phyloP scores from a whole-genome alignment of 2,329 filamentous ascomycete species.

The Cylindrodendrum hubeiense region DNA sequence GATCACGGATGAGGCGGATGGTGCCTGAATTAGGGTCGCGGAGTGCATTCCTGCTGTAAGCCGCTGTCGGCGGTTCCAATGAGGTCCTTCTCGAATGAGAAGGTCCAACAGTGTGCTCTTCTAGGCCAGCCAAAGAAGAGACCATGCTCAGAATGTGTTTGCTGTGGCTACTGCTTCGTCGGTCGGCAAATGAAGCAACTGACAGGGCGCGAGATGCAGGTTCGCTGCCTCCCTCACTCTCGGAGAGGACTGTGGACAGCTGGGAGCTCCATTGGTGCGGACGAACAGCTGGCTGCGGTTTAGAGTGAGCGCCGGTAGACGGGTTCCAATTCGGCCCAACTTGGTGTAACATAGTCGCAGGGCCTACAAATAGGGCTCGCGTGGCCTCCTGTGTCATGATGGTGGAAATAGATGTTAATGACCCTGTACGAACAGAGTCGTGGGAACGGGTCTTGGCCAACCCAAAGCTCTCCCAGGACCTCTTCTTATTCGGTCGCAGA shows the following conservation, averaged over 20 bases:
- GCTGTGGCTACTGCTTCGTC: slow-evolving; percentile 64
- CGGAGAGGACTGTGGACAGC: slow-evolving; percentile 73
- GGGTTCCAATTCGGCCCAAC: slow-evolving; percentile 39
- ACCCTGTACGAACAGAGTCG: slow-evolving; percentile 66
- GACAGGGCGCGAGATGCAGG: slow-evolving; percentile 63
- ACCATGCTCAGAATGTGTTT: slow-evolving; percentile 69
- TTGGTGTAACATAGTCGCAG: slow-evolving; percentile 44
- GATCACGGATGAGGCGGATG: slow-evolving; percentile 64
- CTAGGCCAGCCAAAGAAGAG: slow-evolving; percentile 62
- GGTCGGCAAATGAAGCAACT: slow-evolving; percentile 55
- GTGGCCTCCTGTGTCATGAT: slow-evolving; percentile 63
- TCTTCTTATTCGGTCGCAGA: slow-evolving; percentile 60
- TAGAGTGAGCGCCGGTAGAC: slow-evolving; percentile 21
- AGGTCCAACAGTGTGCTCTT: slow-evolving; percentile 51
- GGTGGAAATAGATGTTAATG: slow-evolving; percentile 68
- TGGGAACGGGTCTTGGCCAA: slow-evolving; percentile 64
- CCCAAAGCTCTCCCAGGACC: slow-evolving; percentile 62
- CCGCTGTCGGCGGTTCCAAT: slow-evolving; percentile 62
- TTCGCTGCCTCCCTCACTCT: slow-evolving; percentile 67
- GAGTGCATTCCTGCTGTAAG: slow-evolving; percentile 54
- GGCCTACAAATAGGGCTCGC: slow-evolving; percentile 47
- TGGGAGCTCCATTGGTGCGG: slow-evolving; percentile 74
- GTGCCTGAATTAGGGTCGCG: slow-evolving; percentile 52
- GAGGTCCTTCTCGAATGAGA: slow-evolving; percentile 59
- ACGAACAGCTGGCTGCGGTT: slow-evolving; percentile 40